These are phyloP conservation scores for Carex parvula DNA, from an alignment of 176 grass and related monocot species.

Conservation along the genomic window DNA sequence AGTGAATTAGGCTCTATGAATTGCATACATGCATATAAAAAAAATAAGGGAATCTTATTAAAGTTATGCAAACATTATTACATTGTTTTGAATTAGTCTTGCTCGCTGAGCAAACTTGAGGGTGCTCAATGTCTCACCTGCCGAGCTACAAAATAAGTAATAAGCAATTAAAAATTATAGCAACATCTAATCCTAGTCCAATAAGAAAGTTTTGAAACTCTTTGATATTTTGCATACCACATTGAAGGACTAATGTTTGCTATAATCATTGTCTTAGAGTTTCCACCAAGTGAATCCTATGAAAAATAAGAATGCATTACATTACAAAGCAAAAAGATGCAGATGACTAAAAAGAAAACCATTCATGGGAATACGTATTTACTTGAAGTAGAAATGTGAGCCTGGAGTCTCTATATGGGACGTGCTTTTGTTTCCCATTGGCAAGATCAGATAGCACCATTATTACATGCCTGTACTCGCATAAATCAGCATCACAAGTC, in stretches of 20 bases:
- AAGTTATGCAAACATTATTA: constrained; percentile 34
- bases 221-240: constrained; percentile 45
- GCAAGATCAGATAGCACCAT: constrained; percentile 90
- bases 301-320: constrained; percentile 25
- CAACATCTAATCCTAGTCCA: constrained; percentile 9
- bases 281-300: constrained; percentile 94
- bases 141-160: constrained; percentile 42
- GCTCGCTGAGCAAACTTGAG: constrained; percentile 98
- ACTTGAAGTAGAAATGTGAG: constrained; percentile 99
- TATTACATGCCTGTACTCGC: constrained; percentile 84
- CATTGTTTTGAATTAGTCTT: constrained; percentile 98
- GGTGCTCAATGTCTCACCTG: constrained; percentile 89
- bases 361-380: constrained; percentile 11
- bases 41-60: not conserved
- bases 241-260: constrained; percentile 94
- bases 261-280: constrained; percentile 99
- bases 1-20: constrained; percentile 17
- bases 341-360: not conserved
- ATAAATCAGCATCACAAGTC: constrained; percentile 16
- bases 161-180: constrained; percentile 26
- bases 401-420: constrained; percentile 97
- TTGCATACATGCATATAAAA: not conserved
- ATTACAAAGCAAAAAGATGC: constrained; percentile 22
- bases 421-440: constrained; percentile 78
- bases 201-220: not conserved